These are phyloP conservation scores for Acer campestre DNA, from an alignment of 345 rosid species.

Conservation along the genomic window DNA sequence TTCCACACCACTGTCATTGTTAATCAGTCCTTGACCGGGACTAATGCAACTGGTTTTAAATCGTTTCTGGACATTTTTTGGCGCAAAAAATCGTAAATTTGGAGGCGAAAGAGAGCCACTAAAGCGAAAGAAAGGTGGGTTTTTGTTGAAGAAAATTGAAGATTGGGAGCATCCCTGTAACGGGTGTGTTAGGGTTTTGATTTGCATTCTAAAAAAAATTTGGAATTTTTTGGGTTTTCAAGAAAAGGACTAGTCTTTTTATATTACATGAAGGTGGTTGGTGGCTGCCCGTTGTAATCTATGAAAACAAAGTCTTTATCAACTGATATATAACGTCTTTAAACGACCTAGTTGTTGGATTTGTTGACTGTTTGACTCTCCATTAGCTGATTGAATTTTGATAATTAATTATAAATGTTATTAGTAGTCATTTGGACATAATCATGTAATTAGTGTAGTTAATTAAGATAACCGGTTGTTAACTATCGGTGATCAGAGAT, in stretches of 20 bases:
- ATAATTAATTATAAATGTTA: too few relatives aligned
- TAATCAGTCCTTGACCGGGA: slow-evolving; percentile 33
- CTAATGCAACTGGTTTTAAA: slow-evolving; percentile 33
- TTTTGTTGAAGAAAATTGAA: slow-evolving; percentile 24
- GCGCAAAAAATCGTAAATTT: slow-evolving; percentile 10
- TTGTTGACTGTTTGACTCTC: background rate
- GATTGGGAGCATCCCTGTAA: slow-evolving; percentile 18
- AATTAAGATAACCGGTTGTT: too few relatives aligned
- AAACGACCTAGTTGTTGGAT: background rate
- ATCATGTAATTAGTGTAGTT: too few relatives aligned
- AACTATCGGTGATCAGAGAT: too few relatives aligned
- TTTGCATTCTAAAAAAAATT: slow-evolving; percentile 32
- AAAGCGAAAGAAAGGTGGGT: slow-evolving; percentile 15
- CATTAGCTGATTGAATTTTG: background rate
- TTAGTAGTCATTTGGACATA: too few relatives aligned
- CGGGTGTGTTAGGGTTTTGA: slow-evolving; percentile 36
- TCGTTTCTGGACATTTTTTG: slow-evolving; percentile 9
- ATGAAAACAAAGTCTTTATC: background rate
- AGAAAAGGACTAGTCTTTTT: background rate
- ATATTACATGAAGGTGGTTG: background rate
- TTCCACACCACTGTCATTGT: slow-evolving; percentile 16
- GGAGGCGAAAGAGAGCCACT: slow-evolving; percentile 26
- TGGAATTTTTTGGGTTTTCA: background rate
- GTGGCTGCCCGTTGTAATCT: background rate
- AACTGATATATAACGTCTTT: slow-evolving; percentile 3